A percentile compares a stretch with the other conserved stretches of the same genome.
These are phyloP conservation scores for Melastoma malabathricum DNA, from an alignment of 345 rosid species.

Conservation along the genomic window DNA sequence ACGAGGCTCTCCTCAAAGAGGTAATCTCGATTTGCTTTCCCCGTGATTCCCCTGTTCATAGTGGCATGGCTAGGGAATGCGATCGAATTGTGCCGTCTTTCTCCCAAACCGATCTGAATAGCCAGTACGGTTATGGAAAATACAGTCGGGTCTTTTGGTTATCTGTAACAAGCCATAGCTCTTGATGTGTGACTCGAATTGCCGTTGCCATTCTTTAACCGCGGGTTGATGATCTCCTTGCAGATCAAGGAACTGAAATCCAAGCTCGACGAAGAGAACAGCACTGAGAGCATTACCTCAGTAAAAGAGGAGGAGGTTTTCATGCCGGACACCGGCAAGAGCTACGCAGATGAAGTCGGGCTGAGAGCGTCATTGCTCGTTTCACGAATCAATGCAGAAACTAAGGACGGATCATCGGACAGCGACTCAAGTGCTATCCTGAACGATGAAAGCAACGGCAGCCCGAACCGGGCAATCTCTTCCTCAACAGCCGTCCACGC, in stretches of 20 bases:
- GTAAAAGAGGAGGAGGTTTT: conserved; percentile 47
- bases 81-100: no score
- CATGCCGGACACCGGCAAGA: conserved; percentile 21
- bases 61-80: no score
- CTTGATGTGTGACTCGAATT: no score
- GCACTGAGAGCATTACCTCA: conserved; percentile 46
- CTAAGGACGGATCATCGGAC: conserved; percentile 70
- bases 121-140: background rate
- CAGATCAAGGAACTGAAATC: conserved; percentile 72
- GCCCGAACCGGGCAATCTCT: conserved; percentile 26
- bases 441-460: conserved; percentile 57
- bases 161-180: no score
- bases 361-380: conserved; percentile 5
- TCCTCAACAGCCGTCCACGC: conserved; percentile 3
- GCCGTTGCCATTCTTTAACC: background rate
- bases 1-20: conserved; percentile 76
- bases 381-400: conserved; percentile 11
- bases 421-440: conserved; percentile 87
- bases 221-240: background rate
- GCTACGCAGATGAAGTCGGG: conserved; percentile 5
- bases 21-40: conserved; percentile 13
- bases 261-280: conserved; percentile 44
- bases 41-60: no score
- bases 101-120: background rate
- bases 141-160: background rate